Conservation (phyloP, 2,329 filamentous ascomycete species). For the Phyllosticta capitalensis region DNA sequence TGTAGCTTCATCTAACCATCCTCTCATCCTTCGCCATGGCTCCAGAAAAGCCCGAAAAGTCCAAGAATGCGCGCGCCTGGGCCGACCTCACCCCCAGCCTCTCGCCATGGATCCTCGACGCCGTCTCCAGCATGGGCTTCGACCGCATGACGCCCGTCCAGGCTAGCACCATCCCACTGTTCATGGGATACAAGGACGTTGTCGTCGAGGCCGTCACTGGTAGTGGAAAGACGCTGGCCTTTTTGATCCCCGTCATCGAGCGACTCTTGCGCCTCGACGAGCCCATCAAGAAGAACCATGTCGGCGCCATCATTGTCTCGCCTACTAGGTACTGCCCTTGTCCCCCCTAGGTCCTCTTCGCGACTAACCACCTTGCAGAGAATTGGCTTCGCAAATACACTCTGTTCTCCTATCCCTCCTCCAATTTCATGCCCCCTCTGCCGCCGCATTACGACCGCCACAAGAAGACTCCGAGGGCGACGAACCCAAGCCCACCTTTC, state of each 20-base stretch:
- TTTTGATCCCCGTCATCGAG: constrained; percentile 74
- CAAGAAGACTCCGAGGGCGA: constrained; percentile 32
- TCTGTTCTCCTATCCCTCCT: constrained; percentile 68
- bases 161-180: constrained; percentile 79
- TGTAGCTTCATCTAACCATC: neutral
- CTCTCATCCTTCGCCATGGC: constrained; percentile 19
- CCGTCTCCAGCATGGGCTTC: constrained; percentile 77
- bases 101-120: constrained; percentile 78
- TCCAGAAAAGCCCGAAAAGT: constrained; percentile 26
- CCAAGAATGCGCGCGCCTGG: constrained; percentile 41
- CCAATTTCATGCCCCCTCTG: constrained; percentile 72
- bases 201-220: constrained; percentile 90
- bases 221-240: constrained; percentile 82
- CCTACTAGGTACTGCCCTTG: constrained; percentile 51
- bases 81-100: constrained; percentile 59
- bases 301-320: constrained; percentile 84
- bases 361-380: constrained; percentile 40
- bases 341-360: neutral
- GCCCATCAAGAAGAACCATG: constrained; percentile 78
- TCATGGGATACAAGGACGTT: constrained; percentile 83
- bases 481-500: constrained; percentile 29
- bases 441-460: constrained; percentile 52
- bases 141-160: constrained; percentile 88
- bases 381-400: constrained; percentile 85
- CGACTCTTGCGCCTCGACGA: constrained; percentile 71